Evolutionary conservation across 1,284 basidiomycete species (phyloP).

Genomic region (Leccinum solheimii): DNA sequence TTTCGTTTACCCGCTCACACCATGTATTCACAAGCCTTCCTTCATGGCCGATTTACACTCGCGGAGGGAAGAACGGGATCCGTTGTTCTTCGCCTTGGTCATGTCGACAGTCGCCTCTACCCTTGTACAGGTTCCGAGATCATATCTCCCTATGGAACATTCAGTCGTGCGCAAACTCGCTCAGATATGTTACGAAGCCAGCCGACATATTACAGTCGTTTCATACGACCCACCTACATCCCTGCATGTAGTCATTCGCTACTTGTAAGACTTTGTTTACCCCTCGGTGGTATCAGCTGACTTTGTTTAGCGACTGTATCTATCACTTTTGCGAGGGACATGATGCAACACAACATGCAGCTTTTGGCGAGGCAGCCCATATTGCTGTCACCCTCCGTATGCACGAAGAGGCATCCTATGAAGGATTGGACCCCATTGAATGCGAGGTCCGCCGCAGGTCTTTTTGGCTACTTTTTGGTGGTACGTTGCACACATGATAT

Average conservation of each 20-base stretch:
- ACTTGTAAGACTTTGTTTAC: slow-evolving; percentile 59
- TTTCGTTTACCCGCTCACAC: slow-evolving; percentile 84
- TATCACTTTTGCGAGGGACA: slow-evolving; percentile 88
- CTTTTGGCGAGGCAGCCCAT: slow-evolving; percentile 80
- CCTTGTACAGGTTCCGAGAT: slow-evolving; percentile 77
- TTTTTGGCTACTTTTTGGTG: slow-evolving; percentile 86
- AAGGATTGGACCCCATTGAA: slow-evolving; percentile 80
- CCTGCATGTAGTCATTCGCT: slow-evolving; percentile 78
- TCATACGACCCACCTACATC: slow-evolving; percentile 81
- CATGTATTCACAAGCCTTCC: slow-evolving; percentile 79
- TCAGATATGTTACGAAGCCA: slow-evolving; percentile 77
- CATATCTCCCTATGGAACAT: slow-evolving; percentile 80
- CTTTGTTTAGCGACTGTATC: slow-evolving; percentile 60
- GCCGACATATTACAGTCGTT: slow-evolving; percentile 72
- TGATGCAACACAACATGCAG: slow-evolving; percentile 81
- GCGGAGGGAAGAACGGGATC: slow-evolving; percentile 76
- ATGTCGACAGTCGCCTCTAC: slow-evolving; percentile 84
- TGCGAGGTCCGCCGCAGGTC: slow-evolving; percentile 77
- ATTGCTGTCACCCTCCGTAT: slow-evolving; percentile 78
- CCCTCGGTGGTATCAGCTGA: slow-evolving; percentile 12
- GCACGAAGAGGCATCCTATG: slow-evolving; percentile 81
- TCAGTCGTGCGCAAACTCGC: slow-evolving; percentile 75
- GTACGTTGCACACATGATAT: slow-evolving; percentile 40
- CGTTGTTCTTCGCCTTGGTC: slow-evolving; percentile 84
- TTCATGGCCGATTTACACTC: slow-evolving; percentile 83